Conservation (phyloP, 164 flowering plant genomes). For the Aristolochia contorta region DNA sequence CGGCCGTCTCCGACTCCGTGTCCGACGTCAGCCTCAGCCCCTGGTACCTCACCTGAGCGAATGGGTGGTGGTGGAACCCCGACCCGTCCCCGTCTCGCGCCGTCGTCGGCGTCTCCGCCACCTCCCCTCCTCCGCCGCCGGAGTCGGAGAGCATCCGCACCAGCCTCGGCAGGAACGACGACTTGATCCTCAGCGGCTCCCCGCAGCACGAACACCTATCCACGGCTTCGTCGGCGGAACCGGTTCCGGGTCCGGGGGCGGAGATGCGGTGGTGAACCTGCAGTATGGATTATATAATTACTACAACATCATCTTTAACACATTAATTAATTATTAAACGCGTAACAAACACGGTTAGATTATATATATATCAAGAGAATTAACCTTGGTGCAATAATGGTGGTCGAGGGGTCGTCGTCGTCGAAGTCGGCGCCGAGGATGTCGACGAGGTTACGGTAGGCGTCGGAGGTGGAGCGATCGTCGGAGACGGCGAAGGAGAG, state of each 20-base stretch:
- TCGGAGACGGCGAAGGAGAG: slow-evolving; percentile 55
- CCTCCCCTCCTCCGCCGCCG: neutral
- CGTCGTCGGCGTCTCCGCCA: neutral
- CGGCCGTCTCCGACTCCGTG: slow-evolving; percentile 24
- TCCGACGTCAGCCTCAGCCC: slow-evolving; percentile 43
- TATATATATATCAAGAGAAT: too few relatives aligned
- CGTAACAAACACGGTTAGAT: too few relatives aligned
- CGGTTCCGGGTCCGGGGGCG: too few relatives aligned
- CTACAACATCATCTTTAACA: too few relatives aligned
- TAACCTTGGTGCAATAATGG: too few relatives aligned
- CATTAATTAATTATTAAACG: too few relatives aligned
- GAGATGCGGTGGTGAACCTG: too few relatives aligned
- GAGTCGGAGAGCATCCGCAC: neutral
- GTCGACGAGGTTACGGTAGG: slow-evolving; percentile 49
- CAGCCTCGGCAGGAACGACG: neutral
- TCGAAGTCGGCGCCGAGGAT: slow-evolving; percentile 14
- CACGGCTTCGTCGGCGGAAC: too few relatives aligned
- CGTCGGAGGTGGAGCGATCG: slow-evolving; percentile 43
- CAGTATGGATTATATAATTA: too few relatives aligned
- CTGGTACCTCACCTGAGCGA: slow-evolving; percentile 28
- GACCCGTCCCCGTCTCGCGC: slow-evolving; percentile 22
- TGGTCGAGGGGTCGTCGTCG: neutral
- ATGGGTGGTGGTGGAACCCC: slow-evolving; percentile 12
- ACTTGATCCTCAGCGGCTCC: neutral
- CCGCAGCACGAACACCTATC: neutral